Evolutionary conservation across 2,329 filamentous ascomycete genomes (phyloP).

Genomic region (Botrytis elliptica): DNA sequence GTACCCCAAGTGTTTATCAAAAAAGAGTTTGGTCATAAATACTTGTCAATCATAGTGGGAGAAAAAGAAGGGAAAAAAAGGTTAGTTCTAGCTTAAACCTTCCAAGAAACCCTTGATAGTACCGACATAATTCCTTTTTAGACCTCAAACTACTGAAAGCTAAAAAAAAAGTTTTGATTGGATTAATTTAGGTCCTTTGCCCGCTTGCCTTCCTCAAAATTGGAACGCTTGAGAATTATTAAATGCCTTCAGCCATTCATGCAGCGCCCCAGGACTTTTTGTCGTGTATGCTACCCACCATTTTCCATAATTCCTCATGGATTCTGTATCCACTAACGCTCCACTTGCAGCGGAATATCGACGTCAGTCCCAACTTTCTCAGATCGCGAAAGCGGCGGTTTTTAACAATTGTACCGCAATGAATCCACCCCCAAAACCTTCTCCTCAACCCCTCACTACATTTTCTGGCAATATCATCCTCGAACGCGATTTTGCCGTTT

Average conservation of each 20-base stretch:
- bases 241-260: conserved; percentile 24
- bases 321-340: conserved; percentile 11
- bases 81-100: background rate
- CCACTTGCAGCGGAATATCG: conserved; percentile 15
- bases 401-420: conserved; percentile 18
- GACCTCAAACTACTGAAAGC: background rate
- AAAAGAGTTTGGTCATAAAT: background rate
- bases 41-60: background rate
- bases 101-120: background rate
- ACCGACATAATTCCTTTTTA: conserved; percentile 16
- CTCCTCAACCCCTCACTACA: conserved; percentile 14
- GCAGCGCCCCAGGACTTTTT: conserved; percentile 13
- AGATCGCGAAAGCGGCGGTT: conserved; percentile 15
- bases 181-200: background rate
- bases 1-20: background rate
- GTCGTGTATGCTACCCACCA: conserved; percentile 20
- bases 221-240: background rate
- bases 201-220: background rate
- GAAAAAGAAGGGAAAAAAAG: background rate
- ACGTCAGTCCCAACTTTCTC: conserved; percentile 23
- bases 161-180: conserved; percentile 7
- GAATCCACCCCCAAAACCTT: conserved; percentile 9
- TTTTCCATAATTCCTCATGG: background rate
- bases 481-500: conserved; percentile 19
- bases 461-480: conserved; percentile 2